Conservation (phyloP, 169 alveolate species). For the Cryptosporidium felis region DNA sequence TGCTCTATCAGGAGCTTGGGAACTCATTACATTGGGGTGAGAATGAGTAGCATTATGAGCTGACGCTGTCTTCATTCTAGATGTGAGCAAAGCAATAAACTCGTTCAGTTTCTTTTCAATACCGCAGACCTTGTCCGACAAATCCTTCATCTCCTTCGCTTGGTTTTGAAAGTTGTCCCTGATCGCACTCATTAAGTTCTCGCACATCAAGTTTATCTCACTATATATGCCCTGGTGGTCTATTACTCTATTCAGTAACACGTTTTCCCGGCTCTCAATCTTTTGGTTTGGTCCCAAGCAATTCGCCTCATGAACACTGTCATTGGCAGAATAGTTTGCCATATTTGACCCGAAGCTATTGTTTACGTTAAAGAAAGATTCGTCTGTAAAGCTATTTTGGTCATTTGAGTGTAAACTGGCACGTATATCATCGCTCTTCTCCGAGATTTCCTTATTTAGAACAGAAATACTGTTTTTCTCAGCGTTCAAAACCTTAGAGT, state of each 20-base stretch:
- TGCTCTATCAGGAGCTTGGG: too few species aligned
- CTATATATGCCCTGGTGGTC: constrained; percentile 19
- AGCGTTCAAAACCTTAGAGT: too few species aligned
- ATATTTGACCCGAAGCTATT: constrained; percentile 49
- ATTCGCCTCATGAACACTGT: constrained; percentile 37
- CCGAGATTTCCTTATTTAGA: background rate
- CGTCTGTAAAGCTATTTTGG: constrained; percentile 34
- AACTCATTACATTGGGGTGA: background rate
- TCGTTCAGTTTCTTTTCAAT: constrained; percentile 44
- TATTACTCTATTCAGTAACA: constrained; percentile 25
- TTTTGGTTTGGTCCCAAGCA: background rate
- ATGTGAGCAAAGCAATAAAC: background rate
- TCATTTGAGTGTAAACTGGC: background rate
- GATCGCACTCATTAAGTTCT: background rate
- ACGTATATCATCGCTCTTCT: background rate
- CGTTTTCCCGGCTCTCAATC: constrained; percentile 45
- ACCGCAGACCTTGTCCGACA: background rate
- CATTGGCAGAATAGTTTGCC: constrained; percentile 44
- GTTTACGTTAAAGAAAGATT: constrained; percentile 24
- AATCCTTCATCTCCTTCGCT: background rate
- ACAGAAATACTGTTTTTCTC: too few species aligned
- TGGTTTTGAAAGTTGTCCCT: constrained; percentile 2
- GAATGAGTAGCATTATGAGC: background rate
- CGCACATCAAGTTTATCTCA: constrained; percentile 16
- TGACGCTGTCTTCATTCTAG: background rate